Evolutionary conservation across 2,329 filamentous ascomycete genomes (phyloP).

Genomic region (Exophiala dermatitidis): DNA sequence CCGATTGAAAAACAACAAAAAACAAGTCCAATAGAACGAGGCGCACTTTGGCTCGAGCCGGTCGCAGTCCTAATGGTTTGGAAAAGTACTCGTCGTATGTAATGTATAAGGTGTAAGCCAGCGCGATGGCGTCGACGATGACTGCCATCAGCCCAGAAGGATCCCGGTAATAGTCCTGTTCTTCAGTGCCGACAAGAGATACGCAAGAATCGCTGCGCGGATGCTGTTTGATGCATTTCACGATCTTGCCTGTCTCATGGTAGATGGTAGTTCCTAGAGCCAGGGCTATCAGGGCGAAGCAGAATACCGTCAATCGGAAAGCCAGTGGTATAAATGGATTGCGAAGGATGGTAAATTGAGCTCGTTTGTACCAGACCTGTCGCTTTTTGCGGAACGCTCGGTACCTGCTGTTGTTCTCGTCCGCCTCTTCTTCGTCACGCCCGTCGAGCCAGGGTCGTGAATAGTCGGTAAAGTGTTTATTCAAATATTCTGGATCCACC

Average conservation of each 20-base stretch:
- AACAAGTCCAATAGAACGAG: constrained; percentile 87
- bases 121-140: constrained; percentile 76
- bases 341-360: constrained; percentile 64
- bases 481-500: constrained; percentile 42
- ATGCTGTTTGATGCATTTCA: constrained; percentile 23
- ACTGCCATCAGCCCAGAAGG: constrained; percentile 83
- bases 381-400: constrained; percentile 46
- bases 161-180: constrained; percentile 45
- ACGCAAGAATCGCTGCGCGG: constrained; percentile 13
- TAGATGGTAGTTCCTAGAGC: constrained; percentile 71
- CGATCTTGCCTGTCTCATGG: constrained; percentile 45
- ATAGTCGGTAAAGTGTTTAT: constrained; percentile 40
- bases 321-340: constrained; percentile 79
- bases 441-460: constrained; percentile 48
- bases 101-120: constrained; percentile 88
- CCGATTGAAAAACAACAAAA: constrained; percentile 96
- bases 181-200: constrained; percentile 10
- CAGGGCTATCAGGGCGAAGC: constrained; percentile 74
- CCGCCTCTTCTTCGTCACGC: constrained; percentile 42
- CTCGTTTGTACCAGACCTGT: constrained; percentile 50
- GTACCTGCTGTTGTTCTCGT: constrained; percentile 43
- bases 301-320: constrained; percentile 73
- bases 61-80: constrained; percentile 81
- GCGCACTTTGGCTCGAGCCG: constrained; percentile 74
- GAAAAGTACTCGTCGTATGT: constrained; percentile 95